A percentile compares a stretch with the other conserved stretches of the same genome.
Evolutionary conservation across 2,329 filamentous ascomycete species (phyloP).

Genomic region (Pseudogymnoascus sp.): DNA sequence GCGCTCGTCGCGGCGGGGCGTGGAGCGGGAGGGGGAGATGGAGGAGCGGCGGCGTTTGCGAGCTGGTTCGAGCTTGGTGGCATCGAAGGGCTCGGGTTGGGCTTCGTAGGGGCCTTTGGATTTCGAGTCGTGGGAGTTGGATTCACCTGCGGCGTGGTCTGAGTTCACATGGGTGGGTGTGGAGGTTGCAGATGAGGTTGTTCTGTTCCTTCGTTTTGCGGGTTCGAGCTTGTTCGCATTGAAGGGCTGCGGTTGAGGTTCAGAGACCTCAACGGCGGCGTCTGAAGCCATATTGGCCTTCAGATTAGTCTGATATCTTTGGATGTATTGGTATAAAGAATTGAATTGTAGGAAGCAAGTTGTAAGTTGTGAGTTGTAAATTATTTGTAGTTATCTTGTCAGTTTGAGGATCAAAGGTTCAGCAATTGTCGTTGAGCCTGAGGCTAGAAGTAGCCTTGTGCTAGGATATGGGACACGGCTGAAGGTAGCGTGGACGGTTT

Average conservation of each 20-base stretch:
- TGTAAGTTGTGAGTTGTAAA: neutral
- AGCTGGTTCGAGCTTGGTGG: constrained; percentile 33
- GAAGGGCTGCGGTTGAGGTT: constrained; percentile 31
- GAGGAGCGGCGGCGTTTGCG: constrained; percentile 25
- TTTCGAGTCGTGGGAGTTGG: constrained; percentile 11
- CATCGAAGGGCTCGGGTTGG: constrained; percentile 34
- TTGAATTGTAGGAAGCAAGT: neutral
- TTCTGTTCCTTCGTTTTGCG: constrained; percentile 27
- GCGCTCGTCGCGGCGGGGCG: constrained; percentile 19
- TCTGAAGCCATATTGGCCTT: constrained; percentile 28
- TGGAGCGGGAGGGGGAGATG: constrained; percentile 18
- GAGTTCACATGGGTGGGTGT: constrained; percentile 19
- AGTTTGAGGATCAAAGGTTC: neutral
- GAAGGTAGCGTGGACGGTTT: neutral
- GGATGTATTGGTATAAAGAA: neutral
- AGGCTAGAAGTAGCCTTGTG: neutral
- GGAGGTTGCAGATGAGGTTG: constrained; percentile 14
- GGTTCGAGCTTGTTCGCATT: constrained; percentile 34
- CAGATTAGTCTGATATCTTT: neutral
- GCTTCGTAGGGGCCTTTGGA: constrained; percentile 22
- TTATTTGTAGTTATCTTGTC: neutral
- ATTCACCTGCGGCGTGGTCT: neutral
- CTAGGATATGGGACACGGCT: neutral
- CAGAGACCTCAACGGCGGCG: constrained; percentile 22
- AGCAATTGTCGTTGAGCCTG: neutral